Evolutionary conservation across 371 early-diverging fungal species (phyloP), one percentile per base, ranked within the genome.

Genomic region (Mortierella sp.): DNA sequence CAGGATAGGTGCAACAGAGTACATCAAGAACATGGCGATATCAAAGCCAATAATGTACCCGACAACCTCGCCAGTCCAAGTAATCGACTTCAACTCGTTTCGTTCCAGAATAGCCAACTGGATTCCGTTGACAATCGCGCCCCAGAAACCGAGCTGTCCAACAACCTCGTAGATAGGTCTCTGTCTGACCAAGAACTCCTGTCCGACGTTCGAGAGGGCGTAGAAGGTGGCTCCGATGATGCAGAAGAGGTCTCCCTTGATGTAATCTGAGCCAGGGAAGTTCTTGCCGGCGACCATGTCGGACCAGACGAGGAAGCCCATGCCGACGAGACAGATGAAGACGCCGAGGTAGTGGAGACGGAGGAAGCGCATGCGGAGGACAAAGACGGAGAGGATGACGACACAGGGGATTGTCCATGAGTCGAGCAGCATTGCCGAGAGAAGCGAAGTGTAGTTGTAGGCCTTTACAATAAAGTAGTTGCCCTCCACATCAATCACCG

Each of bases 381-480:
- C 90, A 58, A 94, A 87, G 70, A 89, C 90, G 43, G 92, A 91
- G 70, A 96, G 82, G 41, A 94, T 75, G 77, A 95, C 90, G 38
- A 93, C 94, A 14, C 91, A 91, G 5, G 95, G 95, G 38, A 94
- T 92, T 14, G 95, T 91, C 94, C 95, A 95, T 18, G 95, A 89
- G 79, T 95, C 95, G 41, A 96, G 91, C 54, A 96, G 83, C 94
- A 95, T 93, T 75, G 91, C 93, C 0, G 95, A 94, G 70, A 95
- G 87, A 43, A 95, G 82, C 32, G 93, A 92, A 18, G 96, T 96
- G 80, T 95, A 95, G 73, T 86, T 88, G 81, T 91, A 96, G 11
- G 95, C 93, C 86, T 95, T 95, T 75, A 95, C 93, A 7, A 94
- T 91, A 85, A 96, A 92, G 79, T 93, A 96, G 76, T 96, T 96